Evolutionary conservation across 768 basidiomycete genomes (phyloP), one percentile per base, ranked within the genome.

Genomic region (Trametes coccinea): DNA sequence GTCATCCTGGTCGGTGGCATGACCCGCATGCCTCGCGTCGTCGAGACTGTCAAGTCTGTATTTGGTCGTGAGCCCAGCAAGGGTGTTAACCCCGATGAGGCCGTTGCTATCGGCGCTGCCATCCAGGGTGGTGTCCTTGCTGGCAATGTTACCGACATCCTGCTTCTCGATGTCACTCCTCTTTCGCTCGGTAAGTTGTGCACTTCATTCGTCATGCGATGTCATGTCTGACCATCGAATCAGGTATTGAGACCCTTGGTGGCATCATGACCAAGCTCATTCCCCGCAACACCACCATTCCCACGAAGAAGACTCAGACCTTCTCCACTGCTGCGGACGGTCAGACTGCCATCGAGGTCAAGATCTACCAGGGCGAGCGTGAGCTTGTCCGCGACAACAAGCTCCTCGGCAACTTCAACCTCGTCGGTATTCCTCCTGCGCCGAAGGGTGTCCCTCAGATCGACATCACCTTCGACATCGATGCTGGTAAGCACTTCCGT

Each of bases 251-350:
- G 79, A 98, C 96, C 10, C 93, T 98, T 64, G 95, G 97, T 67
- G 97, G 97, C 72, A 98, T 99, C 78, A 98, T 99, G 93, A 98
- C 96, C 66, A 96, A 98, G 78, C 86, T 99, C 46, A 99, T 99
- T 78, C 89, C 83, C 72, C 90, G 97, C 61, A 99, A 99, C 81
- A 99, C 97, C 10, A 98, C 97, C 60, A 98, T 98, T 77, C 97
- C 97, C 4, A 98, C 96, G 68, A 99, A 99, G 84, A 99, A 99
- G 85, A 95, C 93, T 0, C 96, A 98, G 76, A 91, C 90, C 46
- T 98, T 99, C 84, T 98, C 96, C 4, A 99, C 97, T 14, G 96
- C 97, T 43, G 96, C 96, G 41, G 97, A 99, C 64, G 96, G 97
- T 54, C 97, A 99, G 78, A 96, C 92, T n/a, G 95, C 96, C 40